These are phyloP conservation scores for Tolypocladium paradoxum DNA, from an alignment of 2,329 filamentous ascomycete genomes.

Conservation along the genomic window DNA sequence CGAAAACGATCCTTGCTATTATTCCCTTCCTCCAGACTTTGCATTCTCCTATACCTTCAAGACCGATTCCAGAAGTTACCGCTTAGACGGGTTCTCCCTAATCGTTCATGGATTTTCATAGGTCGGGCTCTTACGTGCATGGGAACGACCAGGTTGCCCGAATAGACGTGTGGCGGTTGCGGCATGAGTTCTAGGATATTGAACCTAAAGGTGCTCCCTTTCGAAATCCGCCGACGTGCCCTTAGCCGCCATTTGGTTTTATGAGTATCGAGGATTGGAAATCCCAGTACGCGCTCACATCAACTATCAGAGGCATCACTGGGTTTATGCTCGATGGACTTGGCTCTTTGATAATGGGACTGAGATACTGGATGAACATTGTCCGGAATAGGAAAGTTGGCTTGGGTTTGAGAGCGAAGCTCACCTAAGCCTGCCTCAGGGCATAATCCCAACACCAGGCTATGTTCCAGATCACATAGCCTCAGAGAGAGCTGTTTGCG, in stretches of 20 bases:
- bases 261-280: slow-evolving; percentile 1
- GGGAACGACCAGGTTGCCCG: background rate
- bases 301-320: slow-evolving; percentile 1
- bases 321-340: slow-evolving; percentile 3
- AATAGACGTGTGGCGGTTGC: slow-evolving; percentile 4
- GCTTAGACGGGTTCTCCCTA: slow-evolving; percentile 2
- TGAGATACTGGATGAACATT: background rate
- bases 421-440: background rate
- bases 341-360: slow-evolving; percentile 1
- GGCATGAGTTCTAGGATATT: slow-evolving; percentile 3
- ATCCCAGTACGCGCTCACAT: slow-evolving; percentile 1
- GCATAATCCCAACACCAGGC: background rate
- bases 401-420: background rate
- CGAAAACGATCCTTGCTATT: background rate
- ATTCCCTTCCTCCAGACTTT: slow-evolving; percentile 1
- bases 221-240: slow-evolving; percentile 2
- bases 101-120: slow-evolving; percentile 3
- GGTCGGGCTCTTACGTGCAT: background rate
- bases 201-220: slow-evolving; percentile 2
- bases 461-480: slow-evolving; percentile 1
- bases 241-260: slow-evolving; percentile 1
- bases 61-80: background rate
- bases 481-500: slow-evolving; percentile 1
- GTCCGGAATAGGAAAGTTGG: background rate
- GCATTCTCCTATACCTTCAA: slow-evolving; percentile 2